phyloP scores from a whole-genome alignment of 129 eudicot genomes.

The Tagetes erecta region DNA sequence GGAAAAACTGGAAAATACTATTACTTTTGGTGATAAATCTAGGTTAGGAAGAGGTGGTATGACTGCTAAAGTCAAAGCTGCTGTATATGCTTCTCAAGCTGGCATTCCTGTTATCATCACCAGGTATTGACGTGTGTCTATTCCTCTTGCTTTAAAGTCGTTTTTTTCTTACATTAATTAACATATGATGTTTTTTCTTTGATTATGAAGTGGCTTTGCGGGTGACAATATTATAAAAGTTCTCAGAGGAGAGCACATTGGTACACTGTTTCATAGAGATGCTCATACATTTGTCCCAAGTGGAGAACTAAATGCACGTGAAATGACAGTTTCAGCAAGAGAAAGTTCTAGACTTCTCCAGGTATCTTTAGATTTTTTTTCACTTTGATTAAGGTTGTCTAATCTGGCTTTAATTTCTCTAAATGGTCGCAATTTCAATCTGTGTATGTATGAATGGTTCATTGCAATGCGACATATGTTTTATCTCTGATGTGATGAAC shows the following conservation, averaged over 20 bases:
- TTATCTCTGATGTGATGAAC: background rate
- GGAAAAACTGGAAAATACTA: constrained; percentile 75
- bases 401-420: background rate
- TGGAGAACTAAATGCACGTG: constrained; percentile 70
- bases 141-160: background rate
- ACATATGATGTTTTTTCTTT: constrained; percentile 19
- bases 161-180: background rate
- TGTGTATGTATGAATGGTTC: background rate
- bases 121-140: constrained; percentile 48
- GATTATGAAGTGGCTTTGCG: constrained; percentile 70
- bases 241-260: constrained; percentile 63
- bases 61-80: constrained; percentile 99
- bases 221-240: constrained; percentile 70
- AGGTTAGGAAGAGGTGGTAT: constrained; percentile 97
- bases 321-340: constrained; percentile 92
- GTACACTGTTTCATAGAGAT: constrained; percentile 86
- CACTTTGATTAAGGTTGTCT: constrained; percentile 10
- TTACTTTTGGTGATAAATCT: constrained; percentile 95
- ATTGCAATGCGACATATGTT: background rate
- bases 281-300: constrained; percentile 59
- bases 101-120: constrained; percentile 95
- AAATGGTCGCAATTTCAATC: background rate
- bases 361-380: constrained; percentile 44
- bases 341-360: constrained; percentile 91
- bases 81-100: constrained; percentile 84